Evolutionary conservation across 2,329 filamentous ascomycete species (phyloP).

Genomic region (Fusarium zealandicum): DNA sequence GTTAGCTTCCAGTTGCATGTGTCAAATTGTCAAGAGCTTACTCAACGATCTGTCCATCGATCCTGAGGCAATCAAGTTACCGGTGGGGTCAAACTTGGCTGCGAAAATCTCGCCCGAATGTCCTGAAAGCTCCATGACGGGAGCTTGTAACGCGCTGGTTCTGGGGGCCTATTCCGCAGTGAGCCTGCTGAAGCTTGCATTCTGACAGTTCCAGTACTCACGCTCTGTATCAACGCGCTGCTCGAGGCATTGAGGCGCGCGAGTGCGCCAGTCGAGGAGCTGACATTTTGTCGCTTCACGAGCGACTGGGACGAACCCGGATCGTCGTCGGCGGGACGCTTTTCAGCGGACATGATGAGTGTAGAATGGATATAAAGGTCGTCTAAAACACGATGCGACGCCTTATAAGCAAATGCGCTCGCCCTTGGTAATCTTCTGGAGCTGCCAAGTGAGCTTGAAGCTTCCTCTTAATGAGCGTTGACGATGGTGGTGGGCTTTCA

Average conservation of each 20-base stretch:
- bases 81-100: conserved; percentile 87
- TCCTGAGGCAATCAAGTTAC: conserved; percentile 88
- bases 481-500: conserved; percentile 28
- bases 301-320: conserved; percentile 81
- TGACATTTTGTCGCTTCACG: conserved; percentile 85
- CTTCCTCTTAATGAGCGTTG: conserved; percentile 21
- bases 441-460: conserved; percentile 20
- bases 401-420: conserved; percentile 12
- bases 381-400: conserved; percentile 8
- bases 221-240: conserved; percentile 59
- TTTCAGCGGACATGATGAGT: conserved; percentile 82
- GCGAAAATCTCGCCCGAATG: conserved; percentile 87
- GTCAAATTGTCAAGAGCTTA: conserved; percentile 52
- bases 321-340: conserved; percentile 86
- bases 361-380: neutral
- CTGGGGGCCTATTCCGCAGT: conserved; percentile 67
- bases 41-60: conserved; percentile 93
- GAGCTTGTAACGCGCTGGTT: conserved; percentile 84
- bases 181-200: conserved; percentile 8
- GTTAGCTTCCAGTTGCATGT: conserved; percentile 18
- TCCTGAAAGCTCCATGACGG: conserved; percentile 91
- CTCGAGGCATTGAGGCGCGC: conserved; percentile 60
- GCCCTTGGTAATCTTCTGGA: conserved; percentile 1
- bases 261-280: conserved; percentile 56
- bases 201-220: conserved; percentile 43